phyloP scores from a whole-genome alignment of 2,329 filamentous ascomycete species.

The Bipolaris oryzae region DNA sequence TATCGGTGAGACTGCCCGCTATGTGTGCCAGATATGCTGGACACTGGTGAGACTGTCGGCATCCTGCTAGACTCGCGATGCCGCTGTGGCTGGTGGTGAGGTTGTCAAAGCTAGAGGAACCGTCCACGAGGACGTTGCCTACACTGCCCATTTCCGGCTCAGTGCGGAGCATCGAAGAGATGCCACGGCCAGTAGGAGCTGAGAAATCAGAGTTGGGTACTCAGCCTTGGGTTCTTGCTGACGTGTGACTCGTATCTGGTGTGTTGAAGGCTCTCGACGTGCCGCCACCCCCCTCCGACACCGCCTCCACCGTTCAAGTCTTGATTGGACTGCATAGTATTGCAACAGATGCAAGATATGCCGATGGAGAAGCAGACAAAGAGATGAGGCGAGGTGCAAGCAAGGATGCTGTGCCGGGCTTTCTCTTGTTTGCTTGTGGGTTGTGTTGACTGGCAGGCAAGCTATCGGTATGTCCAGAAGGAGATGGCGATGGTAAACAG shows the following conservation, averaged over 20 bases:
- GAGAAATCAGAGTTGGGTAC: conserved; percentile 39
- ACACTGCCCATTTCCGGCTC: conserved; percentile 57
- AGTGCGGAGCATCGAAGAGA: conserved; percentile 58
- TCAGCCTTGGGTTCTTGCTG: conserved; percentile 35
- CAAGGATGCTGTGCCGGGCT: neutral
- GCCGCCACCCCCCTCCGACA: conserved; percentile 51
- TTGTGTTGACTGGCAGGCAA: conserved; percentile 22
- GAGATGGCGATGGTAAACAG: conserved; percentile 24
- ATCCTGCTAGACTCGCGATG: conserved; percentile 43
- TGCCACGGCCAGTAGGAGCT: conserved; percentile 45
- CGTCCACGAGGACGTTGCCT: conserved; percentile 43
- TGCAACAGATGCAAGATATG: conserved; percentile 11
- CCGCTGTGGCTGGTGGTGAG: conserved; percentile 45
- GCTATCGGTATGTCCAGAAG: conserved; percentile 28
- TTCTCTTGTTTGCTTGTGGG: conserved; percentile 12
- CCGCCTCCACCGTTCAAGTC: conserved; percentile 53
- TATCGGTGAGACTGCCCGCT: conserved; percentile 44
- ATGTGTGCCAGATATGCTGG: conserved; percentile 50
- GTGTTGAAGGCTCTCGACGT: conserved; percentile 56
- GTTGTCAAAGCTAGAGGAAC: conserved; percentile 46
- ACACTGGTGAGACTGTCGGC: conserved; percentile 50
- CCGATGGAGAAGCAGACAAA: conserved; percentile 1
- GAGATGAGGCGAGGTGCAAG: neutral
- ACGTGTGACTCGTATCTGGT: conserved; percentile 47
- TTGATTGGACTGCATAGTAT: conserved; percentile 53